Conservation (phyloP, 352 stramenopile species). For the Globisporangium heterothallicum region DNA sequence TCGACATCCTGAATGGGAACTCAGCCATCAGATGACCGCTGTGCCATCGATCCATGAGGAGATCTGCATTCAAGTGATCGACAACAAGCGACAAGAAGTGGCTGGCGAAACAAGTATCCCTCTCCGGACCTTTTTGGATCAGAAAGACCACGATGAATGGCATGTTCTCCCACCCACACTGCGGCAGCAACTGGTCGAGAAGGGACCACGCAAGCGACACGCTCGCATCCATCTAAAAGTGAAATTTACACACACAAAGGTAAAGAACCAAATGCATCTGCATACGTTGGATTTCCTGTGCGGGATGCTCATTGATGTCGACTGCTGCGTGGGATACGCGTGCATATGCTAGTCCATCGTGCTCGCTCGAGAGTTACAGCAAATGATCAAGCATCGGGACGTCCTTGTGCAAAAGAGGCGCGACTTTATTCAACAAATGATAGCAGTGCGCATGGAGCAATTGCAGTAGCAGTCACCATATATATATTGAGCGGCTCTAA, state of each 20-base stretch:
- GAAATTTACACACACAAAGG: conserved; percentile 51
- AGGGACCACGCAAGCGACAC: conserved; percentile 19
- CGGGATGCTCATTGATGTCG: background rate
- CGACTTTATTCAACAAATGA: conserved; percentile 31
- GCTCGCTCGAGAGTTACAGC: conserved; percentile 46
- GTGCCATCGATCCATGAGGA: conserved; percentile 39
- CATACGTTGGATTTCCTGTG: background rate
- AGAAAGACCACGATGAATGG: conserved; percentile 60
- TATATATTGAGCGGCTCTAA: background rate
- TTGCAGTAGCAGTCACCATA: background rate
- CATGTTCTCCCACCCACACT: conserved; percentile 49
- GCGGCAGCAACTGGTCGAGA: conserved; percentile 54
- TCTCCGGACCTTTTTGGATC: conserved; percentile 49
- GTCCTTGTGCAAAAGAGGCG: conserved; percentile 31
- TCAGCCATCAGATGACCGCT: conserved; percentile 19
- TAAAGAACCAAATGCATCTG: conserved; percentile 13
- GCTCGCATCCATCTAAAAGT: conserved; percentile 35
- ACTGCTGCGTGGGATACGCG: background rate
- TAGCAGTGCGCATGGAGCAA: conserved; percentile 13
- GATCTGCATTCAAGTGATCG: conserved; percentile 46
- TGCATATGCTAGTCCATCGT: conserved; percentile 38
- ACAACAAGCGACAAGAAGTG: conserved; percentile 37
- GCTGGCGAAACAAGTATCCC: conserved; percentile 39
- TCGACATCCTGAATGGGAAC: conserved; percentile 40
- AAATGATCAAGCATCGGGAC: conserved; percentile 28